These are phyloP conservation scores for Aspergillus avenaceus DNA, from an alignment of 495 filamentous ascomycete genomes.

Conservation along the genomic window DNA sequence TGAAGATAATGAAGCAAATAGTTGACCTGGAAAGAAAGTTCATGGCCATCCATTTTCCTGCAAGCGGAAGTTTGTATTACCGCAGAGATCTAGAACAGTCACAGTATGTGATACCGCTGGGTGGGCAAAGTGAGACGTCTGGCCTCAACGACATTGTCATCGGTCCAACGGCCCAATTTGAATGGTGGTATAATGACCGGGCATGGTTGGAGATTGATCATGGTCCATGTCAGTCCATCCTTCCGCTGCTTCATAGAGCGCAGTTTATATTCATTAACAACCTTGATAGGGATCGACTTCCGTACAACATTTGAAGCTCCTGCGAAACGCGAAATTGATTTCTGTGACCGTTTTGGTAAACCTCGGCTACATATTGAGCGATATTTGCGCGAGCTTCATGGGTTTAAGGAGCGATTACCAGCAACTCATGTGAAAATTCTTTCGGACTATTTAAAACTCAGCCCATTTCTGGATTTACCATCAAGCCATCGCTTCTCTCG, in stretches of 20 bases:
- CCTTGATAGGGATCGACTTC: slow-evolving; percentile 18
- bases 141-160: slow-evolving; percentile 15
- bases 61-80: slow-evolving; percentile 34
- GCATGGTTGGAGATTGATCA: slow-evolving; percentile 19
- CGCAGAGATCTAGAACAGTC: slow-evolving; percentile 17
- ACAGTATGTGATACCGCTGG: slow-evolving; percentile 10
- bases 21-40: slow-evolving; percentile 28
- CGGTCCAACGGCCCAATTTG: slow-evolving; percentile 23
- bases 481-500: slow-evolving; percentile 18
- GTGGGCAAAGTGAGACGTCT: background rate
- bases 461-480: slow-evolving; percentile 15
- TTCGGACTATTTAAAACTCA: slow-evolving; percentile 16
- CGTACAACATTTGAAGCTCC: slow-evolving; percentile 21
- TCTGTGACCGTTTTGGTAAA: slow-evolving; percentile 19
- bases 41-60: slow-evolving; percentile 25
- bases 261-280: background rate
- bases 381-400: slow-evolving; percentile 20
- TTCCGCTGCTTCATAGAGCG: background rate
- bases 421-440: slow-evolving; percentile 15
- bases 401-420: slow-evolving; percentile 12
- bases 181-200: slow-evolving; percentile 29
- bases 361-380: slow-evolving; percentile 22
- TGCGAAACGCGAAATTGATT: slow-evolving; percentile 21
- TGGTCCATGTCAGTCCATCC: slow-evolving; percentile 25
- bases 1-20: slow-evolving; percentile 29